Evolutionary conservation across 129 eudicot species (phyloP).

Genomic region (Arctium lappa): DNA sequence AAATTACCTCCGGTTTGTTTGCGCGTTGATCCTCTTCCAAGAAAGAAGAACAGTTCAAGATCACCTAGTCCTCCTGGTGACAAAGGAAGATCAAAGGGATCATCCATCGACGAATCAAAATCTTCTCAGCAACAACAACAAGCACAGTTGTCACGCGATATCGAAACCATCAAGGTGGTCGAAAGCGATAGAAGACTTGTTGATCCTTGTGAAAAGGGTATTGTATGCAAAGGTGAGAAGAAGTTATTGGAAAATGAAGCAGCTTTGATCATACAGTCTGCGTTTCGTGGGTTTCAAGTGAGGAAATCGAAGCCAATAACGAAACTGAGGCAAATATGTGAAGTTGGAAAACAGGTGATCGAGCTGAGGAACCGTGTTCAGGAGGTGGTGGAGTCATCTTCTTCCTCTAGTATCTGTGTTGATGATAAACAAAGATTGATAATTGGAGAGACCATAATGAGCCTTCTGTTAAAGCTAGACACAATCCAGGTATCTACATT

Average conservation of each 20-base stretch:
- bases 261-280: constrained; percentile 62
- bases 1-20: constrained; percentile 86
- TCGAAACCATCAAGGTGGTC: no score
- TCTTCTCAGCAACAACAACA: constrained; percentile 13
- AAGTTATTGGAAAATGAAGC: constrained; percentile 57
- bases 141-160: neutral
- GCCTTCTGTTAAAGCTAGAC: constrained; percentile 61
- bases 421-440: constrained; percentile 38
- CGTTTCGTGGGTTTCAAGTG: constrained; percentile 60
- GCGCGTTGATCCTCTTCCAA: constrained; percentile 75
- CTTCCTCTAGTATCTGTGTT: neutral
- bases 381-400: constrained; percentile 24
- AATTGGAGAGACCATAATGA: constrained; percentile 64
- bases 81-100: constrained; percentile 25
- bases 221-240: neutral
- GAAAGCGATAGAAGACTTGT: neutral
- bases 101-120: constrained; percentile 2
- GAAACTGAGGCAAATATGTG: constrained; percentile 55
- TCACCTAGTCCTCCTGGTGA: constrained; percentile 73
- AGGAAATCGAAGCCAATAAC: constrained; percentile 63
- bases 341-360: constrained; percentile 28
- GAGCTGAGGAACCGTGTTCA: constrained; percentile 37
- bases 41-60: constrained; percentile 38
- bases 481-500: constrained; percentile 65
- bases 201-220: neutral